Evolutionary conservation across 2,329 filamentous ascomycete genomes (phyloP).

Genomic region (Dothidotthia symphoricarpi): DNA sequence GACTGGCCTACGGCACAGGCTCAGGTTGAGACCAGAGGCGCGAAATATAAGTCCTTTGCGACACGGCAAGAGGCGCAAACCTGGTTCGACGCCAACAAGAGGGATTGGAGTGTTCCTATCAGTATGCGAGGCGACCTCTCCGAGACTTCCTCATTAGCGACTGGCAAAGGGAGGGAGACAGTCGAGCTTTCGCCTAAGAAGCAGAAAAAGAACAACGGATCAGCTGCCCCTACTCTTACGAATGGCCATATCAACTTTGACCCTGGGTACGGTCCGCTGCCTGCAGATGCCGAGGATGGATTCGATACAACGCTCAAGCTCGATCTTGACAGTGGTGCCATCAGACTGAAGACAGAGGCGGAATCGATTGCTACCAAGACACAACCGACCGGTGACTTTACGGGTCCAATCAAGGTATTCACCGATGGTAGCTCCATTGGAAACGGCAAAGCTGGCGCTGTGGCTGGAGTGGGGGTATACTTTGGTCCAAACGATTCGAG

Average conservation of each 20-base stretch:
- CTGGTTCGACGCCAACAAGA: constrained; percentile 57
- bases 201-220: constrained; percentile 35
- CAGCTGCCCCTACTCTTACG: constrained; percentile 7
- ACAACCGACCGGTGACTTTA: constrained; percentile 44
- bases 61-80: constrained; percentile 68
- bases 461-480: constrained; percentile 63
- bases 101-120: constrained; percentile 25
- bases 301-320: constrained; percentile 60
- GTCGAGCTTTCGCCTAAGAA: constrained; percentile 36
- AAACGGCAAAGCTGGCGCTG: constrained; percentile 56
- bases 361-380: constrained; percentile 50
- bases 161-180: constrained; percentile 12
- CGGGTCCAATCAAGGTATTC: constrained; percentile 58
- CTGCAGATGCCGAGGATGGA: constrained; percentile 57
- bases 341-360: constrained; percentile 56
- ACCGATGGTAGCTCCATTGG: constrained; percentile 62
- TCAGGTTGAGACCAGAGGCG: constrained; percentile 71
- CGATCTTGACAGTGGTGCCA: constrained; percentile 53
- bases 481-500: constrained; percentile 60
- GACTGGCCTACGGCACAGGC: constrained; percentile 68
- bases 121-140: constrained; percentile 30
- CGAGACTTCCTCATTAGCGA: constrained; percentile 22
- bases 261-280: constrained; percentile 57
- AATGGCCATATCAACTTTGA: constrained; percentile 33
- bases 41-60: constrained; percentile 53